phyloP scores from a whole-genome alignment of 108 stramenopile species.

The Conticribra guillardii region DNA sequence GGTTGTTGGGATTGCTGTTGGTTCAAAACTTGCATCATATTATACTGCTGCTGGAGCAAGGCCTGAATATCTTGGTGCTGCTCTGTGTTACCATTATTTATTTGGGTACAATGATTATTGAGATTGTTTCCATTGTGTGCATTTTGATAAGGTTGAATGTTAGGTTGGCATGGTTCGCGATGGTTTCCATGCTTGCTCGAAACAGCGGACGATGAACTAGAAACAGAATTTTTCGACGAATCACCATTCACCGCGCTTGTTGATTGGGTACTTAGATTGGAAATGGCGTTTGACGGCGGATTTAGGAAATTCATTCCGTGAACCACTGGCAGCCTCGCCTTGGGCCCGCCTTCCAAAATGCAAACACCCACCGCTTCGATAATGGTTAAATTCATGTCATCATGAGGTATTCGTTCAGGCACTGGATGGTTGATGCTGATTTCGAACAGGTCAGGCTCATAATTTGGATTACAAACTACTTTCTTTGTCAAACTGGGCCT shows the following conservation, averaged over 20 bases:
- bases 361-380: not conserved
- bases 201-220: too few species aligned
- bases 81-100: too few species aligned
- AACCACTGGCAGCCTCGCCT: not conserved
- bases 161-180: too few species aligned
- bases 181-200: too few species aligned
- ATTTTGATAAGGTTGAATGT: too few species aligned
- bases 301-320: not conserved
- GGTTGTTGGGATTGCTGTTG: too few species aligned
- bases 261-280: not conserved
- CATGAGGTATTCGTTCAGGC: not conserved
- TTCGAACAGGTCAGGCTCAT: not conserved
- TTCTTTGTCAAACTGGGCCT: not conserved
- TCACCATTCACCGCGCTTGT: not conserved
- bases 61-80: too few species aligned
- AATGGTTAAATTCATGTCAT: not conserved
- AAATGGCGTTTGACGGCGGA: not conserved
- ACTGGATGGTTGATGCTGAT: not conserved
- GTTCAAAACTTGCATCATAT: too few species aligned
- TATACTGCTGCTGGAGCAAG: too few species aligned
- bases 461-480: not conserved
- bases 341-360: not conserved
- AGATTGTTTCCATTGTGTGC: too few species aligned
- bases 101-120: too few species aligned
- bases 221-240: not conserved